Conservation (phyloP, 805 yeast species). For the Saccharomyces cerevisiae region DNA sequence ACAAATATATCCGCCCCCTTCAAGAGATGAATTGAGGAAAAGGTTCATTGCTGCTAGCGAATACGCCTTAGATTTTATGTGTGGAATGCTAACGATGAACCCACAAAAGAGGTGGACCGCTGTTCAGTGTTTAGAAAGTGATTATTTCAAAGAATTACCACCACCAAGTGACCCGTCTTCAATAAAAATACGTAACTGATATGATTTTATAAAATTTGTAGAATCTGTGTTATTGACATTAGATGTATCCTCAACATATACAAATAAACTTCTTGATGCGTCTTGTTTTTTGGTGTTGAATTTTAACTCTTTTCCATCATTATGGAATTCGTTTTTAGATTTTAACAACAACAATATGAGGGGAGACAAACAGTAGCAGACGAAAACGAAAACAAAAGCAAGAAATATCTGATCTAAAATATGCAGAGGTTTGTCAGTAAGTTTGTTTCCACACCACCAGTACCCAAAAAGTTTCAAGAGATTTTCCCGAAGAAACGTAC, state of each 20-base stretch:
- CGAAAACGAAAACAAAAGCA: neutral
- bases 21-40: slow-evolving; percentile 67
- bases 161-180: slow-evolving; percentile 55
- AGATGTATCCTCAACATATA: neutral
- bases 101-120: slow-evolving; percentile 69
- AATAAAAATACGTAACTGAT: slow-evolving; percentile 5
- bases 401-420: neutral
- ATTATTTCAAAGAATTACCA: slow-evolving; percentile 67
- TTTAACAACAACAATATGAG: neutral
- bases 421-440: neutral
- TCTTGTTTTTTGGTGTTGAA: neutral
- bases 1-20: slow-evolving; percentile 74
- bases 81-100: slow-evolving; percentile 63
- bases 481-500: slow-evolving; percentile 52
- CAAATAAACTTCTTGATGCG: neutral
- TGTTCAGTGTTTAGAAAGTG: slow-evolving; percentile 52
- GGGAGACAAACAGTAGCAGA: neutral
- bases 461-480: slow-evolving; percentile 25
- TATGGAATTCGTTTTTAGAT: neutral
- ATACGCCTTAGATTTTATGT: slow-evolving; percentile 66
- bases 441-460: neutral
- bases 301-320: neutral
- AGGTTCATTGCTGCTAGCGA: slow-evolving; percentile 89
- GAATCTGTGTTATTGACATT: neutral
- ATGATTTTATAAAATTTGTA: neutral